phyloP scores from a whole-genome alignment of 345 rosid species.

The Salix purpurea region DNA sequence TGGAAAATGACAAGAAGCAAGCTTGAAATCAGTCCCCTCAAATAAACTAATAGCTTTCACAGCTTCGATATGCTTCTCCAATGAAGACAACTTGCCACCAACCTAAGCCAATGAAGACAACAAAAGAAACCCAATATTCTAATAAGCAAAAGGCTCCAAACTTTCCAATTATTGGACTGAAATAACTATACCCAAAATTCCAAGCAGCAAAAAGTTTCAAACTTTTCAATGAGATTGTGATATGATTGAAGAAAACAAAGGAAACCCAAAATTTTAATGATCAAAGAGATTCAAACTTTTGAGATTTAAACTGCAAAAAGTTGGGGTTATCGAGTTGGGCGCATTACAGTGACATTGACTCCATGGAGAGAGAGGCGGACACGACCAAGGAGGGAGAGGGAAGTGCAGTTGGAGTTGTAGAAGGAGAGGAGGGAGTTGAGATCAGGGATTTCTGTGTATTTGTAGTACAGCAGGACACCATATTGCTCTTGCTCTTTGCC shows the following conservation, averaged over 20 bases:
- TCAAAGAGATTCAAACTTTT: background rate
- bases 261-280: background rate
- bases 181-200: background rate
- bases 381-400: constrained; percentile 74
- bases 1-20: constrained; percentile 68
- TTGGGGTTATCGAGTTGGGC: background rate
- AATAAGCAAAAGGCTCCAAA: background rate
- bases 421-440: constrained; percentile 58
- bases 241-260: background rate
- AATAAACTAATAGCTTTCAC: constrained; percentile 51
- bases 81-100: constrained; percentile 60
- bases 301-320: background rate
- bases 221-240: background rate
- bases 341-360: constrained; percentile 79
- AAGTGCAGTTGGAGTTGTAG: constrained; percentile 72
- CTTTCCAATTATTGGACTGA: background rate
- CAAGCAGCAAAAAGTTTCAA: background rate
- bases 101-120: constrained; percentile 39
- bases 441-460: constrained; percentile 54
- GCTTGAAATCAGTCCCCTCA: constrained; percentile 89
- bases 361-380: constrained; percentile 75
- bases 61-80: constrained; percentile 60
- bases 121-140: background rate
- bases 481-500: constrained; percentile 32
- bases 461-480: constrained; percentile 81